Evolutionary conservation across 1,284 basidiomycete species (phyloP).

Genomic region (Trametes versicolor): DNA sequence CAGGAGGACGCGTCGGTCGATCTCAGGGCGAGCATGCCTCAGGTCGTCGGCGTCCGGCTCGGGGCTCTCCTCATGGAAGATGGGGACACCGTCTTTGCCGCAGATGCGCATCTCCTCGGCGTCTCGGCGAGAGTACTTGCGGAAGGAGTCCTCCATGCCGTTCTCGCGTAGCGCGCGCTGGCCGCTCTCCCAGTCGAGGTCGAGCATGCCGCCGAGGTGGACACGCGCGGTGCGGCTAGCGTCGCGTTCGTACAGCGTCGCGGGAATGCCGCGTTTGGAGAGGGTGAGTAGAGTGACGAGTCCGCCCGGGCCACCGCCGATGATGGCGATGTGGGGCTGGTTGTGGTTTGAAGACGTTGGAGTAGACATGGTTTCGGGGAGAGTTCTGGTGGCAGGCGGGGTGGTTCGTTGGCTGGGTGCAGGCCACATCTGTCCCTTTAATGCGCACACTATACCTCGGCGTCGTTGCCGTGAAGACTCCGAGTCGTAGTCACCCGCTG

Average conservation of each 20-base stretch:
- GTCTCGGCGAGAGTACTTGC: conserved; percentile 9
- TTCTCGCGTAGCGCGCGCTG: conserved; percentile 20
- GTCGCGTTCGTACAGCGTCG: conserved; percentile 15
- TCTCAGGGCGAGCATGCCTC: conserved; percentile 8
- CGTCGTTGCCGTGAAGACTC: too few species aligned
- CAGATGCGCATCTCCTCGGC: conserved; percentile 12
- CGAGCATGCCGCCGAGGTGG: conserved; percentile 20
- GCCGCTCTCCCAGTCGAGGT: conserved; percentile 15
- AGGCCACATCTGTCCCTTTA: background rate
- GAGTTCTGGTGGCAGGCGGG: too few species aligned
- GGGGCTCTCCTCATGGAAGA: background rate
- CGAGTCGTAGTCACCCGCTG: too few species aligned
- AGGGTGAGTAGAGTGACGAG: conserved; percentile 10
- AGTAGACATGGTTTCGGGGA: background rate
- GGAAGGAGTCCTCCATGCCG: conserved; percentile 9
- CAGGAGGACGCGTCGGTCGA: conserved; percentile 16
- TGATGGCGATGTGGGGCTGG: conserved; percentile 13
- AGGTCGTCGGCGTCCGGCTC: background rate
- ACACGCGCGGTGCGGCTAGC: background rate
- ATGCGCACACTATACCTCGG: background rate
- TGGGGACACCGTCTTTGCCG: conserved; percentile 12
- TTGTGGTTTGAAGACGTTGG: background rate
- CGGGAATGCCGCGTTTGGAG: conserved; percentile 6
- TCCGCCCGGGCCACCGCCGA: conserved; percentile 9
- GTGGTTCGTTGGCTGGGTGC: background rate